Evolutionary conservation across 148 eudicot genomes (phyloP), one percentile per base, ranked within the genome.

Genomic region (Beta vulgaris): DNA sequence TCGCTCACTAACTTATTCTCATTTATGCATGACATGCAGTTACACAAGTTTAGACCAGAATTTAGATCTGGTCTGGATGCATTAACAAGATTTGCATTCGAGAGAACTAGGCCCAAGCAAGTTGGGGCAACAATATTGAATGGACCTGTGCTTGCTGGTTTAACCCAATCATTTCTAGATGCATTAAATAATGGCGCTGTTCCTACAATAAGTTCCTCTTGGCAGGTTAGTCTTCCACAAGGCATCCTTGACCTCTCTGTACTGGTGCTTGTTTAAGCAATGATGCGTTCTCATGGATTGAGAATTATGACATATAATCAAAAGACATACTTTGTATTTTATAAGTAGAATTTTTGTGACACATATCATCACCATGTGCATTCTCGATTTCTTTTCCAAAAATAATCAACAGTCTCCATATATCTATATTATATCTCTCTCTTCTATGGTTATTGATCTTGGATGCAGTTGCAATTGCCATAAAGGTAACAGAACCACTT

Each of bases 91-190:
- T 95, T 90, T 86, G 96, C 89, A 44, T 92, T 92, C 74, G 97
- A 95, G 85, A 90, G 97, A 85, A 87, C 98, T 35, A 86, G 92
- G 80, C 98, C 97, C 60, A 92, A 95, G 82, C 98, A 95, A 87
- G 73, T 92, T 64, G 98, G 97, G 35, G 91, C 87, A 37, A 89
- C 96, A 1, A 81, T 95, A 39, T 87, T 95, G 96, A 95, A 93
- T 21, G 98, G 98, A 64, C 97, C 98, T 21, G 85, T 95, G 66
- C 82, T 95, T 86, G 97, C 93, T 77, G 93, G 96, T 72, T 81
- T 95, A 28, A 88, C 96, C 31, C 97, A 92, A 66, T 92, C 98
- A 28, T 92, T 92, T 82, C 84, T 95, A 74, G 98, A 95, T 84
- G 98, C 97, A 44, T 81, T 95, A 60, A 95, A 95, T 73, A 89